Conservation (phyloP, 495 filamentous ascomycete species). For the Podospora comata region DNA sequence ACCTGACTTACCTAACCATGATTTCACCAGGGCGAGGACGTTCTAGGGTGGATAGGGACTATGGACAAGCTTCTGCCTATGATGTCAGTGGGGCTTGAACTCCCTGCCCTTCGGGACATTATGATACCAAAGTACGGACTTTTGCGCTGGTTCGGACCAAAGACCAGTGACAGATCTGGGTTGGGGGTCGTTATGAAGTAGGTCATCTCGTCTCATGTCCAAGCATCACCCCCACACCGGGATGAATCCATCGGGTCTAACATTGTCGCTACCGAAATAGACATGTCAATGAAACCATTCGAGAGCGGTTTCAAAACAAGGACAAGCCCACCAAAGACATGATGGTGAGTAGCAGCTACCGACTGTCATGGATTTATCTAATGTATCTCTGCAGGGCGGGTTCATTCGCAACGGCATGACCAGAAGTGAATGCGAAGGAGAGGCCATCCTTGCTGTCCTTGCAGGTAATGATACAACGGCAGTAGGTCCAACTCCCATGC, state of each 20-base stretch:
- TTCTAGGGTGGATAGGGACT: constrained; percentile 5
- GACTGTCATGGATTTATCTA: not conserved
- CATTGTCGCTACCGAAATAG: not conserved
- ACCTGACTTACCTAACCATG: no score
- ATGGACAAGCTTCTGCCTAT: not conserved
- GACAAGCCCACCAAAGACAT: constrained; percentile 13
- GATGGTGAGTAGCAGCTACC: not conserved
- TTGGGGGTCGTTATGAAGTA: constrained; percentile 14
- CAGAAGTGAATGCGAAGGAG: constrained; percentile 38
- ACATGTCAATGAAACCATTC: constrained; percentile 10
- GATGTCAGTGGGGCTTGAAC: constrained; percentile 1
- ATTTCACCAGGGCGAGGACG: constrained; percentile 5
- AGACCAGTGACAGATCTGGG: constrained; percentile 11
- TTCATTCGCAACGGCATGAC: constrained; percentile 42
- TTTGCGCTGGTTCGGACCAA: constrained; percentile 1
- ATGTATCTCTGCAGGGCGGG: not conserved
- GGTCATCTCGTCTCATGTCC: not conserved
- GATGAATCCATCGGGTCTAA: not conserved
- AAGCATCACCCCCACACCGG: not conserved
- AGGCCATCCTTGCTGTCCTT: constrained; percentile 45
- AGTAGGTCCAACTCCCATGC: constrained; percentile 13
- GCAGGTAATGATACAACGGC: constrained; percentile 63
- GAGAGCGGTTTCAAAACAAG: not conserved
- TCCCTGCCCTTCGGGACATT: constrained; percentile 10
- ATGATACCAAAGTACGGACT: constrained; percentile 8